Evolutionary conservation across 2,329 filamentous ascomycete species (phyloP).

Genomic region (Phialophora verrucosa): DNA sequence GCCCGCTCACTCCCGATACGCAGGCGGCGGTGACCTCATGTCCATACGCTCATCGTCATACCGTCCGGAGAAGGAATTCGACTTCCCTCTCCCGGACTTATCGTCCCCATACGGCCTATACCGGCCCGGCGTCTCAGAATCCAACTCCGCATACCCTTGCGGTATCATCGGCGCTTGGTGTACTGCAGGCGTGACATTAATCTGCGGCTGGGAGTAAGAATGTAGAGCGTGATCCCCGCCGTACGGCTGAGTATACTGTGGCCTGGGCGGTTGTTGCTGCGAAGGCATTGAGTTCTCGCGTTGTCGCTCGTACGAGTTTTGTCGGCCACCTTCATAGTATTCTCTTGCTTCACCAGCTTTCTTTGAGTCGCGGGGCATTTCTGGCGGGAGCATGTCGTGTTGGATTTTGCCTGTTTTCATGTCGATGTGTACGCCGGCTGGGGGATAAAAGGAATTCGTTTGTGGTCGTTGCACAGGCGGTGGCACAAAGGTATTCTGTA

Average conservation of each 20-base stretch:
- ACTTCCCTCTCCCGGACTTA: constrained; percentile 13
- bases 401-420: constrained; percentile 35
- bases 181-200: constrained; percentile 17
- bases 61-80: constrained; percentile 18
- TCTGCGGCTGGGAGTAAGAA: constrained; percentile 26
- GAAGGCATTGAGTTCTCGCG: constrained; percentile 23
- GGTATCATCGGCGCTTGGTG: constrained; percentile 4
- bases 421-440: constrained; percentile 31
- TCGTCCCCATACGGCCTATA: constrained; percentile 24
- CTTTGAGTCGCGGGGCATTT: constrained; percentile 24
- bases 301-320: constrained; percentile 10
- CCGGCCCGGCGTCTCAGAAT: constrained; percentile 30
- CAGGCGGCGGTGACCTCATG: constrained; percentile 27
- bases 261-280: constrained; percentile 5
- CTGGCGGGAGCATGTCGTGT: constrained; percentile 35
- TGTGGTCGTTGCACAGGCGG: constrained; percentile 25
- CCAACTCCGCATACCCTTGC: constrained; percentile 28
- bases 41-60: constrained; percentile 12
- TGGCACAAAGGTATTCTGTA: constrained; percentile 24
- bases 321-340: constrained; percentile 11
- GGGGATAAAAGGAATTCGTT: constrained; percentile 26
- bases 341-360: constrained; percentile 15
- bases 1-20: constrained; percentile 24
- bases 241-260: constrained; percentile 7
- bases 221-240: constrained; percentile 1